These are phyloP conservation scores for Boletus sensibilis DNA, from an alignment of 768 basidiomycete species.

Conservation along the genomic window DNA sequence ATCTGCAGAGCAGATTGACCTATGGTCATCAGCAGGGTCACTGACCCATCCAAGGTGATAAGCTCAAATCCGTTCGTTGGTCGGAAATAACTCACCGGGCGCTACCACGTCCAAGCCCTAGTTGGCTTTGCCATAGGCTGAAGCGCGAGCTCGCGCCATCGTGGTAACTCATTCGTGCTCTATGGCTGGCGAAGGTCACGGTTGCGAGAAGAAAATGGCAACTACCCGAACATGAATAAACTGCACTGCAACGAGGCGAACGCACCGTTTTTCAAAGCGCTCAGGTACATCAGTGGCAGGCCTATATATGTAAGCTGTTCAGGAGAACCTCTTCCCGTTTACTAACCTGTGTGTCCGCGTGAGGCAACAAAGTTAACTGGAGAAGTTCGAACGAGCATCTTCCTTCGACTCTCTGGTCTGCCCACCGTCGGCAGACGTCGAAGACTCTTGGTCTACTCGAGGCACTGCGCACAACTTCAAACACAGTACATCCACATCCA, in stretches of 20 bases:
- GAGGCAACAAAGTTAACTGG: too few species aligned
- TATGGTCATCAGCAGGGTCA: constrained; percentile 1
- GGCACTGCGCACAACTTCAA: background rate
- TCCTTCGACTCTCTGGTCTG: too few species aligned
- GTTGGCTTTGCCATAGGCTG: background rate
- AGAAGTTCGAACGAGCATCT: too few species aligned
- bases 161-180: constrained; percentile 7
- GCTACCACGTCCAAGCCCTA: background rate
- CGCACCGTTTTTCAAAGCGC: background rate
- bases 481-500: background rate
- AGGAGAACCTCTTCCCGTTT: background rate
- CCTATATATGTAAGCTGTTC: background rate
- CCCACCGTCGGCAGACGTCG: too few species aligned
- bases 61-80: background rate
- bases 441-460: too few species aligned
- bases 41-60: background rate
- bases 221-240: background rate
- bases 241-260: background rate
- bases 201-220: background rate
- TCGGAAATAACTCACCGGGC: background rate
- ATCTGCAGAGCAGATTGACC: constrained; percentile 1
- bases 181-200: background rate
- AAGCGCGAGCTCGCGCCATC: background rate
- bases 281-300: background rate
- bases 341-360: too few species aligned